These are phyloP conservation scores for Scenedesmus sp. DNA, from an alignment of 163 green algal species.

Conservation along the genomic window DNA sequence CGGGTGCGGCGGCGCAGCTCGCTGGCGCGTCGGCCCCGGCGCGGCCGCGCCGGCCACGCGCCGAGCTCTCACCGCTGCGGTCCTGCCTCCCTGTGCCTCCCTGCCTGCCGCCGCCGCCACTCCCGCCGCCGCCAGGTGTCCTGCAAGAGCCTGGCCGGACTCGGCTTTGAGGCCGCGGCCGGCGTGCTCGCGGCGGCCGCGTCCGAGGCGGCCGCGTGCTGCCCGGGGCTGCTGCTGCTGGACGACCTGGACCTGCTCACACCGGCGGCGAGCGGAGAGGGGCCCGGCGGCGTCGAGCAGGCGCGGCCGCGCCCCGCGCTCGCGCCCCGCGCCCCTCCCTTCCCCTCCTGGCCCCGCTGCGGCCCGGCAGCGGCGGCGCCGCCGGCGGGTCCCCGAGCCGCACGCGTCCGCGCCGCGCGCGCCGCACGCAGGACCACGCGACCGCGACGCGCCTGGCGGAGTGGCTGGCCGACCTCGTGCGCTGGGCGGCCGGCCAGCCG, in stretches of 20 bases:
- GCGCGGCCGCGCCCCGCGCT: conserved; percentile 10
- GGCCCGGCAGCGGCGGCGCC: too few species aligned
- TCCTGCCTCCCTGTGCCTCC: too few species aligned
- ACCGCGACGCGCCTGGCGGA: conserved; percentile 26
- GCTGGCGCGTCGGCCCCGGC: background rate
- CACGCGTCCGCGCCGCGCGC: too few species aligned
- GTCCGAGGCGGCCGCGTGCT: conserved; percentile 49
- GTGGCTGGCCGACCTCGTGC: conserved; percentile 46
- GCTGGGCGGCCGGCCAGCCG: conserved; percentile 20
- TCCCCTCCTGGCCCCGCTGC: too few species aligned
- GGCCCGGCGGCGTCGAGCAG: conserved; percentile 3
- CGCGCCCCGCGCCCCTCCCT: too few species aligned
- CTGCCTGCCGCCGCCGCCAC: too few species aligned
- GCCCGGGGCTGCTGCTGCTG: conserved; percentile 73
- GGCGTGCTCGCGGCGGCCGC: conserved; percentile 46
- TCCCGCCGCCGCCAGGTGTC: conserved; percentile 10
- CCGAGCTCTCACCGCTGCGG: too few species aligned
- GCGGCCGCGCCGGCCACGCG: too few species aligned
- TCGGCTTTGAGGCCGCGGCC: conserved; percentile 27
- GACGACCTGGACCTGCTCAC: conserved; percentile 76
- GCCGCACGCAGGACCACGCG: conserved; percentile 50
- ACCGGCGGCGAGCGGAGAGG: conserved; percentile 44
- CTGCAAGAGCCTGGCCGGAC: conserved; percentile 41
- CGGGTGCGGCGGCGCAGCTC: background rate
- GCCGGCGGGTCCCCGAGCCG: too few species aligned